Evolutionary conservation across 306 rosid genomes (phyloP), one percentile per base, ranked within the genome.

Genomic region (Cicer cuneatum): DNA sequence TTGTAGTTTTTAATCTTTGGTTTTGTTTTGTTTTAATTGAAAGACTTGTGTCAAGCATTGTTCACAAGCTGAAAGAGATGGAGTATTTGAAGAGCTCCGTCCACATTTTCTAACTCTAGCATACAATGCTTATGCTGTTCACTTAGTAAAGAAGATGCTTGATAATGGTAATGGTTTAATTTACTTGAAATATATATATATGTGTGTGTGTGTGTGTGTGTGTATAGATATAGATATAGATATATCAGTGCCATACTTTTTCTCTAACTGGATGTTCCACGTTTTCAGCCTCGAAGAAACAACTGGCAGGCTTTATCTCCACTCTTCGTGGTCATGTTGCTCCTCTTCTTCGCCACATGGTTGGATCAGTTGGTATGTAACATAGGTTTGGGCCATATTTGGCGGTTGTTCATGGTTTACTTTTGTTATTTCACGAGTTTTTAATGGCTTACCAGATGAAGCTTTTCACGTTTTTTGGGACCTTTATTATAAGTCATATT

Each of bases 311-410:
- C 49, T 89, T 92, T 82, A 82, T 94, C 81, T 90, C 93, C 7
- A 73, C 86, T 58, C 90, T 94, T 8, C 96, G 46, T 70, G 99
- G 99, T 38, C 99, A 87, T 41, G 89, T 92, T 80, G 96, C 97
- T 56, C 80, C 95, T 77, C 95, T 92, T 86, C 97, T 94, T 71
- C 97, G 96, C 77, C 95, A 86, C 82, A 89, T 87, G 97, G 98
- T 90, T 82, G 98, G 95, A 71, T 93, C 98, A 58, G 86, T 87
- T 64, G 98, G 98, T 93, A 87, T 71, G 92, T 78, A 69, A 58
- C 16, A 41, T 41, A 24, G 59, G 39, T 63, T 43, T 21, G 24
- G 42, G 51, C 45, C 58, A 43, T 56, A 47, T 46, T 61, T n/a
- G 29, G 46, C 10, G 5, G 49, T 11, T 61, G 65, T 62, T 76